Percentiles rank a stretch among this genome's conserved stretches.
Conservation (phyloP, 139 green algal genomes). For the Chlamydomonas incerta region DNA sequence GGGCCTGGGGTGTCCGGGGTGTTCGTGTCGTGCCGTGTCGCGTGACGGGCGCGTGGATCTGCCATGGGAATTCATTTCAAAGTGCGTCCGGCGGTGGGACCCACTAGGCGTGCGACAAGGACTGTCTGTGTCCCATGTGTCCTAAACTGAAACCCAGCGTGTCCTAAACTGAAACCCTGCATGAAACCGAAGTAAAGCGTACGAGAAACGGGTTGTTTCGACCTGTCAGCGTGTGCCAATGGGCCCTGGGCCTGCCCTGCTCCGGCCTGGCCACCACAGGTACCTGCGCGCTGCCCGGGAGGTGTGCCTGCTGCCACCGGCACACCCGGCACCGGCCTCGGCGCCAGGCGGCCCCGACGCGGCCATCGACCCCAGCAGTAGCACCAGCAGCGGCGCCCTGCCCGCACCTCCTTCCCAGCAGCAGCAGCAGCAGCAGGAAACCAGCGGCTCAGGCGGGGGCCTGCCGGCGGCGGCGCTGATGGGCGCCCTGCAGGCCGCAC, state of each 20-base stretch:
- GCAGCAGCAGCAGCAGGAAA: not conserved
- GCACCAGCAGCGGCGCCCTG: not conserved
- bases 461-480: not conserved
- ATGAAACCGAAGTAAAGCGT: too few species aligned
- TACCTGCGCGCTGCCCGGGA: not conserved
- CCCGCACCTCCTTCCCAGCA: too few species aligned
- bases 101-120: too few species aligned
- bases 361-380: not conserved
- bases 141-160: too few species aligned
- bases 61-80: too few species aligned
- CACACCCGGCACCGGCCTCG: not conserved
- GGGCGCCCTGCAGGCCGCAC: not conserved
- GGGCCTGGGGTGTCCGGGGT: not conserved
- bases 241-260: not conserved
- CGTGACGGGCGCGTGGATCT: too few species aligned
- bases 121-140: too few species aligned
- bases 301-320: not conserved
- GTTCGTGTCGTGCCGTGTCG: not conserved
- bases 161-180: too few species aligned
- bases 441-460: not conserved
- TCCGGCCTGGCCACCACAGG: not conserved
- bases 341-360: not conserved
- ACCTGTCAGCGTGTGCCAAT: too few species aligned
- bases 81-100: too few species aligned
- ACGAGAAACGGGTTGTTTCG: too few species aligned